Evolutionary conservation across 1,284 basidiomycete genomes (phyloP).

Genomic region (Puccinia hordei): DNA sequence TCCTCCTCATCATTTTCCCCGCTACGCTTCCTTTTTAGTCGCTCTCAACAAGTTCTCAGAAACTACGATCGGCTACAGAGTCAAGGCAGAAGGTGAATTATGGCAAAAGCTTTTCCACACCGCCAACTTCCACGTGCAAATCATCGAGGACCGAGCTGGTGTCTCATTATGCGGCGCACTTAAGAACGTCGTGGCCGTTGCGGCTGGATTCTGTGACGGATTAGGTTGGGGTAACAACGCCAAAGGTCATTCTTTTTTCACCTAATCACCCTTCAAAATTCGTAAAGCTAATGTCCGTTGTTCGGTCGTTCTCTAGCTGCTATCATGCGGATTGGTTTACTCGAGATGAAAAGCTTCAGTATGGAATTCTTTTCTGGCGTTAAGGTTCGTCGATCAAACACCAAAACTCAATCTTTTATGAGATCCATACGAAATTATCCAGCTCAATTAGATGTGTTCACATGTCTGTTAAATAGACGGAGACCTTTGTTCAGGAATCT

Average conservation of each 20-base stretch:
- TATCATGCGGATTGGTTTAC: slow-evolving; percentile 65
- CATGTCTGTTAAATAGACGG: slow-evolving; percentile 54
- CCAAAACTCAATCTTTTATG: neutral
- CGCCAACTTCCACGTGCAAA: slow-evolving; percentile 63
- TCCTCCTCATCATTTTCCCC: neutral
- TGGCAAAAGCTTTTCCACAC: slow-evolving; percentile 64
- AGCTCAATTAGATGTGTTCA: neutral
- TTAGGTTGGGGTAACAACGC: slow-evolving; percentile 66
- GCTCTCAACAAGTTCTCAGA: slow-evolving; percentile 61
- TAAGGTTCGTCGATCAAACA: slow-evolving; percentile 56
- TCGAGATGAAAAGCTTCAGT: slow-evolving; percentile 63
- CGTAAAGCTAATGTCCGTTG: too few relatives aligned
- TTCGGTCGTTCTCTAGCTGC: slow-evolving; percentile 60
- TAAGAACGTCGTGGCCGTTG: slow-evolving; percentile 67
- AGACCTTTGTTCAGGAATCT: slow-evolving; percentile 63
- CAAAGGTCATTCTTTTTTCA: slow-evolving; percentile 60
- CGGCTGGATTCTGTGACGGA: slow-evolving; percentile 65
- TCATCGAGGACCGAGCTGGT: slow-evolving; percentile 65
- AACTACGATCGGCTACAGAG: slow-evolving; percentile 66
- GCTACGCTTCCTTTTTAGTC: slow-evolving; percentile 1
- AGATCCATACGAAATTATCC: too few relatives aligned
- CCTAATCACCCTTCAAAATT: neutral
- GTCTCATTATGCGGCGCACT: slow-evolving; percentile 66
- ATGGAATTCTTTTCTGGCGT: slow-evolving; percentile 65
- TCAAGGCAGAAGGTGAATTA: slow-evolving; percentile 61